Evolutionary conservation across 1,284 basidiomycete genomes (phyloP).

Genomic region (Meira miltonrushii): DNA sequence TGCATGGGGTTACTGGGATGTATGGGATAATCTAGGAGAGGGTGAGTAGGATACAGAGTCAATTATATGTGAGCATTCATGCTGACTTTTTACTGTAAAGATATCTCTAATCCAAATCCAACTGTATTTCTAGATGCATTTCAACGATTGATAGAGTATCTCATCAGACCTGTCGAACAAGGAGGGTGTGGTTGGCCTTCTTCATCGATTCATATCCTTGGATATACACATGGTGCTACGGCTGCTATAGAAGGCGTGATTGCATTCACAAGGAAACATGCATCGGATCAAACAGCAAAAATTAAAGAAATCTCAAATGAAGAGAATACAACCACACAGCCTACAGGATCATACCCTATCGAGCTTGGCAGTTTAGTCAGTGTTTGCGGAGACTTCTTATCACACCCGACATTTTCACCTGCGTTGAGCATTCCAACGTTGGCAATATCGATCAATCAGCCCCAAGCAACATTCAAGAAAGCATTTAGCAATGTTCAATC

Average conservation of each 20-base stretch:
- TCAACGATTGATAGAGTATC: background rate
- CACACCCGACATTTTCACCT: constrained; percentile 1
- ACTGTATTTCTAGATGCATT: background rate
- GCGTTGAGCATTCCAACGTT: background rate
- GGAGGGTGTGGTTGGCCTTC: background rate
- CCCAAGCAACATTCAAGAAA: background rate
- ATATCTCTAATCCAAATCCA: background rate
- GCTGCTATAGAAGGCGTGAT: background rate
- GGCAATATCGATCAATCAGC: too few species aligned
- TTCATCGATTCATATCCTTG: constrained; percentile 3
- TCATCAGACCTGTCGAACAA: background rate
- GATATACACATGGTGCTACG: background rate
- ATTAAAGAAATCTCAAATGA: background rate
- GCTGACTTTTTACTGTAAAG: background rate
- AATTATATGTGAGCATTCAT: background rate
- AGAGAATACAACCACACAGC: too few species aligned
- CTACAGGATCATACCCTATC: background rate
- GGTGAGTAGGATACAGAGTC: background rate
- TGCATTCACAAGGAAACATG: background rate
- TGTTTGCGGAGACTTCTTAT: background rate
- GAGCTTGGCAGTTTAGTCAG: constrained; percentile 2
- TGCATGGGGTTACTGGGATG: constrained; percentile 1
- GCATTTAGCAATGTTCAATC: constrained; percentile 1
- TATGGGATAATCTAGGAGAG: background rate
- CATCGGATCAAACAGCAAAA: background rate